Base-by-base conservation (phyloP, 345 rosid genomes). In the Diplotaxis tenuifolia region DNA sequence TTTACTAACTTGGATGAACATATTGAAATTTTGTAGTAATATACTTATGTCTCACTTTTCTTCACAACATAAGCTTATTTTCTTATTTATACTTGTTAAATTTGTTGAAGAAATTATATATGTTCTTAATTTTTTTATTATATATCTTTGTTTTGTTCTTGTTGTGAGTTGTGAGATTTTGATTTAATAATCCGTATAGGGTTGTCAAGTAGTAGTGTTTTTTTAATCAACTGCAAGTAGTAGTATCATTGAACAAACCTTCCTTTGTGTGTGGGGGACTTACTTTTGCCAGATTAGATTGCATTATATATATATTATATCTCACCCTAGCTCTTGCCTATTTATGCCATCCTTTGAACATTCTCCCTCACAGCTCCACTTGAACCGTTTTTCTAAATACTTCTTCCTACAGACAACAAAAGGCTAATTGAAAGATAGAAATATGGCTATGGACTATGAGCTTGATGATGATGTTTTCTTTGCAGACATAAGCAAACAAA, bases 401-500 rank as follows among this genome's bases (percentile, higher is more conserved):
- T 28, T 60, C 56, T 50, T 40, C 54, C 36, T 20, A 68, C n/a
- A n/a, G 0, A 52, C 47, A 40, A 38, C 20, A 68, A 52, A 68
- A 53, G 63, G 45, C 64, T 68, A 32, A 12, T 47, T 55, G 60
- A 58, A 45, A 28, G n/a, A 21, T 36, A 59, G 9, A 52, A 4
- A 19, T 15, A 75, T 47, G 74, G 65, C 75, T 62, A 57, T 85
- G 88, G 98, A 89, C 61, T 64, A 87, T 85, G 98, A 91, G 71
- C 67, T 88, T 34, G 98, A 94, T 81, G 99, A 95, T 86, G 99
- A 91, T 75, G 60, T 88, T 78, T 84, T 82, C 68, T 95, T 87
- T 75, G 97, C 97, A 65, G 97, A 95, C 82, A 80, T 95, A 23
- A 91, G 89, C 95, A 89, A 78, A 83, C 96, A 81, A 73, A 86